A percentile compares a stretch with the other conserved stretches of the same genome.
Evolutionary conservation across 2,329 filamentous ascomycete genomes (phyloP).

Genomic region (Eutypella sp.): DNA sequence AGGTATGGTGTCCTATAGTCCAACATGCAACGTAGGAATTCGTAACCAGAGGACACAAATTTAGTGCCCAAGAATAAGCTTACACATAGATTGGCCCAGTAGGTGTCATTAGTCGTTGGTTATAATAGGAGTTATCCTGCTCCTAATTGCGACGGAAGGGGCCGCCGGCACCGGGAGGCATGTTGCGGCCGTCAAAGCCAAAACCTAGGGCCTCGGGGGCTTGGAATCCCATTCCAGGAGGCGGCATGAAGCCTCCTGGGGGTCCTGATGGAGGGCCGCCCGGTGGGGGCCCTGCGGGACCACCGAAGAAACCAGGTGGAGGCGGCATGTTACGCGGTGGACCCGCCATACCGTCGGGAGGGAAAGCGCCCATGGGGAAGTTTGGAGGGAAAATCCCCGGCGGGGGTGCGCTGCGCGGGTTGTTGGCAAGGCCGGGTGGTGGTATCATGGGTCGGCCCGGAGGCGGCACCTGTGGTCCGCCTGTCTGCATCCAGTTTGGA

Average conservation of each 20-base stretch:
- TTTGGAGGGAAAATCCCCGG: slow-evolving; percentile 59
- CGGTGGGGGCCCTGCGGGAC: slow-evolving; percentile 33
- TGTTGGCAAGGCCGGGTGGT: slow-evolving; percentile 51
- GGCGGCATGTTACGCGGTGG: slow-evolving; percentile 40
- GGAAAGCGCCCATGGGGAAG: slow-evolving; percentile 48
- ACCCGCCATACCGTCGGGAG: slow-evolving; percentile 47
- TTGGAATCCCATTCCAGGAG: slow-evolving; percentile 52
- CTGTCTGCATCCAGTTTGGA: slow-evolving; percentile 46
- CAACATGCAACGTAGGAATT: no score
- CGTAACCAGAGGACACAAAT: no score
- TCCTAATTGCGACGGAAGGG: slow-evolving; percentile 33
- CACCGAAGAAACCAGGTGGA: slow-evolving; percentile 54
- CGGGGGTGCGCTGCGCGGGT: slow-evolving; percentile 43
- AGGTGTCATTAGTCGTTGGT: no score
- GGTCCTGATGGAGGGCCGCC: no score
- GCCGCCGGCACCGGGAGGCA: slow-evolving; percentile 40
- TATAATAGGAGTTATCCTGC: not conserved
- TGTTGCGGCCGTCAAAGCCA: slow-evolving; percentile 51
- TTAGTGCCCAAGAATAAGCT: no score
- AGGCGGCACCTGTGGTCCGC: slow-evolving; percentile 38
- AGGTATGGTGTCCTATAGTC: no score
- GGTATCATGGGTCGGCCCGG: slow-evolving; percentile 52
- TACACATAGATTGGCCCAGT: no score
- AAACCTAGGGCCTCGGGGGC: slow-evolving; percentile 47
- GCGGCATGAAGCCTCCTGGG: slow-evolving; percentile 50